Percentiles rank a stretch among this genome's conserved stretches.
These are phyloP conservation scores for Boletus edulis DNA, from an alignment of 768 basidiomycete genomes.

Conservation along the genomic window DNA sequence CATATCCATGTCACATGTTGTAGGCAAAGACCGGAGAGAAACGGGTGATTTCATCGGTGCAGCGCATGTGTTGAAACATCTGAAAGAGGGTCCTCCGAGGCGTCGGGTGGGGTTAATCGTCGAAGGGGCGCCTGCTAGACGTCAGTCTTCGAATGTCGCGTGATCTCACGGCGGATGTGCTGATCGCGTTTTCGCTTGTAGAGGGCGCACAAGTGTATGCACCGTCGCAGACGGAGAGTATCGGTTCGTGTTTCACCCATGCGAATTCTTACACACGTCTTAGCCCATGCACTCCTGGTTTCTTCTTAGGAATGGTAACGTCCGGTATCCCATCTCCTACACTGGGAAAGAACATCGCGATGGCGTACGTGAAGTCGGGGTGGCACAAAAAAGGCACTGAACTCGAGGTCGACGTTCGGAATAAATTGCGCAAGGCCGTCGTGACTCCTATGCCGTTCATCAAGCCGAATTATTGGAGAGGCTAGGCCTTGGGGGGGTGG, in stretches of 20 bases:
- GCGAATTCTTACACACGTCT: conserved; percentile 1
- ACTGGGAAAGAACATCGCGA: conserved; percentile 87
- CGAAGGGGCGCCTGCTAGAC: conserved; percentile 82
- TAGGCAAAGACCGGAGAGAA: conserved; percentile 82
- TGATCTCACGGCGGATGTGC: neutral
- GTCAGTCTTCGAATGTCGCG: conserved; percentile 38
- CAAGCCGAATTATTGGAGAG: conserved; percentile 78
- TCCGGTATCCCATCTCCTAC: conserved; percentile 96
- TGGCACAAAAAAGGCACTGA: conserved; percentile 90
- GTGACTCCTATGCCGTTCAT: conserved; percentile 88
- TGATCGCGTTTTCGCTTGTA: conserved; percentile 24
- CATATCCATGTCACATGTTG: neutral
- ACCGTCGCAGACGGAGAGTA: conserved; percentile 48
- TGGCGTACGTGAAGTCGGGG: conserved; percentile 85
- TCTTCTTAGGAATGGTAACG: conserved; percentile 60
- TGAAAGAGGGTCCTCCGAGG: conserved; percentile 76
- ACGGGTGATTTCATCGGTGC: conserved; percentile 76
- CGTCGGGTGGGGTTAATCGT: conserved; percentile 81
- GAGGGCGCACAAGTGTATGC: conserved; percentile 79
- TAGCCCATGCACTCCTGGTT: neutral
- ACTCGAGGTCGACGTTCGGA: conserved; percentile 81
- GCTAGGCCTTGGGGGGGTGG: conserved; percentile 24
- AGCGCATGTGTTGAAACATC: conserved; percentile 64
- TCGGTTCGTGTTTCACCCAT: conserved; percentile 48
- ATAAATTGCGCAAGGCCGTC: conserved; percentile 69